These are phyloP conservation scores for Phaeotremella fagi DNA, from an alignment of 768 basidiomycete species.

Conservation along the genomic window DNA sequence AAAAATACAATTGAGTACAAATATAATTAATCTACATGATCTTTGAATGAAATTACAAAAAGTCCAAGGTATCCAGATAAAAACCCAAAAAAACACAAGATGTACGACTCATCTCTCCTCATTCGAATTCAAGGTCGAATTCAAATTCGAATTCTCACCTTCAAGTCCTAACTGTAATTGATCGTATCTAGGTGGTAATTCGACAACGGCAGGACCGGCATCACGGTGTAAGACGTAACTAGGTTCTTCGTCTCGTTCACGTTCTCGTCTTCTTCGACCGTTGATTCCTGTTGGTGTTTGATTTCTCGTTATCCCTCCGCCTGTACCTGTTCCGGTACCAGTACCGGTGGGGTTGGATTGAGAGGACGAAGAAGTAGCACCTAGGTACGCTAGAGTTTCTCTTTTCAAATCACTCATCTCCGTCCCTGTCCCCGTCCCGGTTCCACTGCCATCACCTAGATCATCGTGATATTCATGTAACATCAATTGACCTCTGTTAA, in stretches of 20 bases:
- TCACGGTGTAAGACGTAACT: constrained; percentile 39
- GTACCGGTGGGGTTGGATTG: background rate
- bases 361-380: background rate
- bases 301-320: too few relatives aligned
- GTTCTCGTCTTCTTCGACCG: constrained; percentile 6
- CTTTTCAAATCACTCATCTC: constrained; percentile 34
- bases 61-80: background rate
- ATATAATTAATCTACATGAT: too few relatives aligned
- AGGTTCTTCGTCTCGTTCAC: constrained; percentile 20
- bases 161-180: constrained; percentile 25
- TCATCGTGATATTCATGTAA: constrained; percentile 15
- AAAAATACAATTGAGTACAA: too few relatives aligned
- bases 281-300: too few relatives aligned
- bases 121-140: background rate
- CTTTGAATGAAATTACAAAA: too few relatives aligned
- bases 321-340: background rate
- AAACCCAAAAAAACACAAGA: background rate
- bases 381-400: constrained; percentile 33
- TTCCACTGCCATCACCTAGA: constrained; percentile 4
- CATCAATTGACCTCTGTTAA: constrained; percentile 10
- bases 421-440: constrained; percentile 6
- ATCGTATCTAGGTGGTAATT: constrained; percentile 41
- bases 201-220: constrained; percentile 32
- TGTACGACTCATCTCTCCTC: background rate
- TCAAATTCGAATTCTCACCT: background rate